Evolutionary conservation across 73 alveolate genomes (phyloP).

Genomic region (Tetrahymena malaccensis): DNA sequence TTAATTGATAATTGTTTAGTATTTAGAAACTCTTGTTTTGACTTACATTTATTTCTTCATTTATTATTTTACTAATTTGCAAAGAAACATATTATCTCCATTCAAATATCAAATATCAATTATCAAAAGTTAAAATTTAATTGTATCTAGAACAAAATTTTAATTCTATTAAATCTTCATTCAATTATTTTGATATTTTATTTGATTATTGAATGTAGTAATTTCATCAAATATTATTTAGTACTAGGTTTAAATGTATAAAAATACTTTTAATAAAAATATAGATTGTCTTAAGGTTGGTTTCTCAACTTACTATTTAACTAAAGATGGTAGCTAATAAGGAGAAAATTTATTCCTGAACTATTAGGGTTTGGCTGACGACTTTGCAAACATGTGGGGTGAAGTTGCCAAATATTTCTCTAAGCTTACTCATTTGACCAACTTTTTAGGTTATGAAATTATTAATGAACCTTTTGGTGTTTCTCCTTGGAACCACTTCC

Average conservation of each 20-base stretch:
- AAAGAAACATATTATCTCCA: too few species aligned
- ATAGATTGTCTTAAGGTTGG: constrained; percentile 62
- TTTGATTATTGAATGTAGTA: too few species aligned
- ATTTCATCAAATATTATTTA: background rate
- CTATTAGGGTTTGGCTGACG: constrained; percentile 66
- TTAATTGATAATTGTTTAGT: too few species aligned
- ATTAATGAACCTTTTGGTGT: constrained; percentile 87
- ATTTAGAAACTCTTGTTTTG: too few species aligned
- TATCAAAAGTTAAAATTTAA: too few species aligned
- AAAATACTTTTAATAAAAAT: too few species aligned
- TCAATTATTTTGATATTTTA: too few species aligned
- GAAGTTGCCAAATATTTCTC: constrained; percentile 65
- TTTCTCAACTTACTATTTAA: constrained; percentile 52
- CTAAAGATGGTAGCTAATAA: constrained; percentile 62
- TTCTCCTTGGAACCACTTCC: constrained; percentile 50
- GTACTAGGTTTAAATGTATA: background rate
- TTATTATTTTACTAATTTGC: too few species aligned
- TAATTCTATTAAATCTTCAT: too few species aligned
- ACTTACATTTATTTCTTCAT: too few species aligned
- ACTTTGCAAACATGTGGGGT: constrained; percentile 78
- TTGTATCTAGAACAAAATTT: too few species aligned
- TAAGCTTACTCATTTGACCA: constrained; percentile 34
- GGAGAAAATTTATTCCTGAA: constrained; percentile 68
- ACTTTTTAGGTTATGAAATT: constrained; percentile 82
- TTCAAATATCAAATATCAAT: too few species aligned